A percentile compares a stretch with the other conserved stretches of the same genome.
Evolutionary conservation across 306 rosid genomes (phyloP).

Genomic region (Abrus precatorius): DNA sequence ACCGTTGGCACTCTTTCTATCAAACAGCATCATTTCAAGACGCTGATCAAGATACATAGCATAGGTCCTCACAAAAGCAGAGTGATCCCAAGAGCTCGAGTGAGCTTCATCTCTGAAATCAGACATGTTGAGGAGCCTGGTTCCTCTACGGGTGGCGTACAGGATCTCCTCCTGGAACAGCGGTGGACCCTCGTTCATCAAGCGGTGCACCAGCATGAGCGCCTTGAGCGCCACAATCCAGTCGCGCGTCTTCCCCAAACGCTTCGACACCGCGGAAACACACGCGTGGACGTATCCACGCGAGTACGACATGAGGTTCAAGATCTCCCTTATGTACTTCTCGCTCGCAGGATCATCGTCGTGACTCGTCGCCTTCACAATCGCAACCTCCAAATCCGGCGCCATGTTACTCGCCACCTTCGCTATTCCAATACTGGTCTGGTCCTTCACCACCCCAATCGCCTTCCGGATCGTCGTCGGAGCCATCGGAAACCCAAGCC

Average conservation of each 20-base stretch:
- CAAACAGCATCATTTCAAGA: slow-evolving; percentile 77
- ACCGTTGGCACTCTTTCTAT: slow-evolving; percentile 56
- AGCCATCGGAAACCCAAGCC: slow-evolving; percentile 63
- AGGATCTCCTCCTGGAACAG: slow-evolving; percentile 88
- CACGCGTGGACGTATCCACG: slow-evolving; percentile 85
- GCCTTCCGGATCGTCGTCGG: slow-evolving; percentile 96
- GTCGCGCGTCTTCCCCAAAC: slow-evolving; percentile 91
- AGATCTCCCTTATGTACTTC: slow-evolving; percentile 82
- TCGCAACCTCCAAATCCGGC: slow-evolving; percentile 96
- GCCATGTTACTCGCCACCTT: slow-evolving; percentile 94
- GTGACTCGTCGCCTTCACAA: slow-evolving; percentile 94
- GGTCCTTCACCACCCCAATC: slow-evolving; percentile 97
- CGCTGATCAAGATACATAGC: slow-evolving; percentile 94
- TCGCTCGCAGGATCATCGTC: slow-evolving; percentile 95
- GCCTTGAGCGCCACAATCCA: slow-evolving; percentile 98
- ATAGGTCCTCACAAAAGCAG: slow-evolving; percentile 87
- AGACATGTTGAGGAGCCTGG: slow-evolving; percentile 86
- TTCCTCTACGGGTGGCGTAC: slow-evolving; percentile 88
- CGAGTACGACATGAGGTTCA: slow-evolving; percentile 75
- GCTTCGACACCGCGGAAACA: slow-evolving; percentile 81
- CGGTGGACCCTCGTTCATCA: slow-evolving; percentile 84
- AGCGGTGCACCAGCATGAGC: slow-evolving; percentile 74
- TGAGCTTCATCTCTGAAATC: slow-evolving; percentile 98
- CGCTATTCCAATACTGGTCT: slow-evolving; percentile 97
- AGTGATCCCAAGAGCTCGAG: slow-evolving; percentile 97